Conservation (phyloP, 257 asterid genomes). For the Nemophila menziesii region DNA sequence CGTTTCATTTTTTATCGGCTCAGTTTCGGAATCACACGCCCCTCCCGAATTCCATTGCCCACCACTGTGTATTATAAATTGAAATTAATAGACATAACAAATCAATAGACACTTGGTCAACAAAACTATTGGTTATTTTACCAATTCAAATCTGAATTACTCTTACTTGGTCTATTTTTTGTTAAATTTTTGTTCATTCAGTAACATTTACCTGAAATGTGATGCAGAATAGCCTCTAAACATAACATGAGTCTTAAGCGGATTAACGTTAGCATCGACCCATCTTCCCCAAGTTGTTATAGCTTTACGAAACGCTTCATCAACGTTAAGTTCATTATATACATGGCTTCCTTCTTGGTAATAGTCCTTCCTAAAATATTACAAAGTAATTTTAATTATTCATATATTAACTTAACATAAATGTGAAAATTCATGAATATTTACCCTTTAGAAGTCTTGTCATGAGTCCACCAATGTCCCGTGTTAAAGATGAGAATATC, state of each 20-base stretch:
- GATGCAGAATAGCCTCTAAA: conserved; percentile 64
- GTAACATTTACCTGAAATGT: conserved; percentile 45
- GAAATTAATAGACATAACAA: too few species aligned
- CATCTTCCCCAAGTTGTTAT: conserved; percentile 71
- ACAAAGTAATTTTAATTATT: conserved; percentile 1
- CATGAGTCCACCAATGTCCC: conserved; percentile 90
- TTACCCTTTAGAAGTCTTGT: conserved; percentile 68
- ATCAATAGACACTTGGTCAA: too few species aligned
- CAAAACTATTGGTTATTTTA: too few species aligned
- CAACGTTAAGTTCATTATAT: conserved; percentile 30
- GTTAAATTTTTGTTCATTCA: not conserved
- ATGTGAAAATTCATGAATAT: not conserved
- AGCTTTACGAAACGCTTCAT: conserved; percentile 56
- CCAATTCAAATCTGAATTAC: not conserved
- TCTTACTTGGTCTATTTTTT: not conserved
- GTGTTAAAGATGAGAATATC: conserved; percentile 64
- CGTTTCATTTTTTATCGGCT: conserved; percentile 51
- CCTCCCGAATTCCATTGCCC: conserved; percentile 85
- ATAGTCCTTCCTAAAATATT: conserved; percentile 46
- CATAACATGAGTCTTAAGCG: conserved; percentile 38
- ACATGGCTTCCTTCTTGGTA: conserved; percentile 77
- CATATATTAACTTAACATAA: not conserved
- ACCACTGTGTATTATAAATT: conserved; percentile 47
- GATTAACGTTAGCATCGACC: conserved; percentile 47
- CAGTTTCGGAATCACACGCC: conserved; percentile 51